phyloP scores from a whole-genome alignment of 257 asterid species.

The Thymus mandschuricus region DNA sequence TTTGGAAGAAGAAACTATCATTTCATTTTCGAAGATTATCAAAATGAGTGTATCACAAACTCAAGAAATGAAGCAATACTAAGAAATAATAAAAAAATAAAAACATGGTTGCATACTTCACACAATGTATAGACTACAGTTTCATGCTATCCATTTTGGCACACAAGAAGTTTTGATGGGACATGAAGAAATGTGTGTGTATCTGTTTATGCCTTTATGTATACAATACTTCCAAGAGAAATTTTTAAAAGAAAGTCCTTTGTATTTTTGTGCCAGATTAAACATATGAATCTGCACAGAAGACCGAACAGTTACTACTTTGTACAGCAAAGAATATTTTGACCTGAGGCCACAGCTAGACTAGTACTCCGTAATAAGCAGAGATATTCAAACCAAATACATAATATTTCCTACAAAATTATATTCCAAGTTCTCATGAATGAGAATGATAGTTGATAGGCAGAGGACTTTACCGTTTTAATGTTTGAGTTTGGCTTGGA shows the following conservation, averaged over 20 bases:
- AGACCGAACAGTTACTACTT: not conserved
- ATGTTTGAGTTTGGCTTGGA: conserved; percentile 67
- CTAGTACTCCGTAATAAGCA: not conserved
- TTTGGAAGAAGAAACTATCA: not conserved
- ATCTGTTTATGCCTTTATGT: not conserved
- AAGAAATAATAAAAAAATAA: not conserved
- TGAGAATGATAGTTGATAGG: not conserved
- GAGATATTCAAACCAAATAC: conserved; percentile 4
- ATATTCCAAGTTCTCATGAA: conserved; percentile 3
- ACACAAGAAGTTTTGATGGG: conserved; percentile 1
- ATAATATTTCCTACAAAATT: conserved; percentile 1
- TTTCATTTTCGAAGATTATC: not conserved
- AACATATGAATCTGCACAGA: conserved; percentile 1
- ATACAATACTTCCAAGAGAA: conserved; percentile 3
- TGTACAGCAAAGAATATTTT: conserved; percentile 2
- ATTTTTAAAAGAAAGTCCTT: not conserved
- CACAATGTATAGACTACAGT: not conserved
- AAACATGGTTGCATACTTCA: not conserved
- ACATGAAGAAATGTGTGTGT: not conserved
- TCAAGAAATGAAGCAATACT: not conserved
- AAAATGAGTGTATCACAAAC: not conserved
- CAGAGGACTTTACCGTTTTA: conserved; percentile 42
- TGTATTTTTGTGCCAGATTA: not conserved
- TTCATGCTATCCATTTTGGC: not conserved
- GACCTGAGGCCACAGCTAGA: conserved; percentile 16